Conservation (phyloP, 805 yeast species). For the Komagataella ulmi region DNA sequence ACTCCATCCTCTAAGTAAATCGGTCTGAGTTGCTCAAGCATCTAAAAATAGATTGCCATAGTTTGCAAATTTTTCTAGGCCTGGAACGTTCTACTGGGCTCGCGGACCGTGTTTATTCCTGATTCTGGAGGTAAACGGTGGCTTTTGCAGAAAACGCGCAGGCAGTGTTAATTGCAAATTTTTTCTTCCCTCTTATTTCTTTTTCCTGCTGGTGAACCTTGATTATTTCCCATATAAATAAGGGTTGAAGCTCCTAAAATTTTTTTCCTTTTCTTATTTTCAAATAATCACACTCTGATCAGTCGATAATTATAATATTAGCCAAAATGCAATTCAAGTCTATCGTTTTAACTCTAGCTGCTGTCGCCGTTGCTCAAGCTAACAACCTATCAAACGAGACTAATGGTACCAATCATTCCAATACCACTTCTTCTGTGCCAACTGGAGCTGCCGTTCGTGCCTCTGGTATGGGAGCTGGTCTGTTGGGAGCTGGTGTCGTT, state of each 20-base stretch:
- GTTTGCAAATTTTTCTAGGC: background rate
- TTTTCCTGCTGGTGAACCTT: background rate
- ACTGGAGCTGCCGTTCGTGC: constrained; percentile 25
- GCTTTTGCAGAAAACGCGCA: background rate
- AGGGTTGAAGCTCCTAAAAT: background rate
- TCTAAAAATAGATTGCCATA: background rate
- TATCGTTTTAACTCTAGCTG: constrained; percentile 56
- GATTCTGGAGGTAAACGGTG: background rate
- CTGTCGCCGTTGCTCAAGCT: constrained; percentile 58
- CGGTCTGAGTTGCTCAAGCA: background rate
- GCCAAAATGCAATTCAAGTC: constrained; percentile 58
- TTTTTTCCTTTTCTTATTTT: background rate
- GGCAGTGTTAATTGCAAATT: background rate
- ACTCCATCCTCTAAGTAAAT: background rate
- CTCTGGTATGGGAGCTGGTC: constrained; percentile 54
- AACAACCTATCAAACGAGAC: constrained; percentile 31
- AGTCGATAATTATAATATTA: constrained; percentile 1
- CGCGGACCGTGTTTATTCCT: background rate
- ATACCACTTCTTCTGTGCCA: constrained; percentile 27
- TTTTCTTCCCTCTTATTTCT: background rate
- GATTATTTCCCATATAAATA: background rate
- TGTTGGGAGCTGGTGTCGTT: constrained; percentile 74
- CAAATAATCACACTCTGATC: background rate
- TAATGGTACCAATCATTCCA: constrained; percentile 28
- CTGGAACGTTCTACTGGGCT: background rate